Base-by-base conservation (phyloP, 345 rosid genomes). In the Salix koriyanagi region DNA sequence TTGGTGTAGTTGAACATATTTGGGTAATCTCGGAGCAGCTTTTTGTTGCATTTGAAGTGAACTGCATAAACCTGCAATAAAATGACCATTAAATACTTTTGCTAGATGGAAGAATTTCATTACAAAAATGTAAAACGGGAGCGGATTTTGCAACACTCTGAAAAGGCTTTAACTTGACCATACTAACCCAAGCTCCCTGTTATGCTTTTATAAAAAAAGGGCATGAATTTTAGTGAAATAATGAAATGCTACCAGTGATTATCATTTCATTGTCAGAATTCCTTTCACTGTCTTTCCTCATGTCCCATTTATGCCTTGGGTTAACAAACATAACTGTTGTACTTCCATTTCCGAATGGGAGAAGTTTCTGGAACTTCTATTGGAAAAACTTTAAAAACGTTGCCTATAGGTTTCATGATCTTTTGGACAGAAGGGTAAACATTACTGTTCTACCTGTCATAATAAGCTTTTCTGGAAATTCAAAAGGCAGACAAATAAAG, bases 41-140 rank as follows among this genome's bases (percentile, higher is more conserved):
- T 92, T 83, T 89, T 90, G 86, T 92, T 90, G 90, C 97, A 92
- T 82, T 92, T 92, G 88, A 92, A 90, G 78, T 89, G 91, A 48
- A 92, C 97, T 0, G 86, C 90, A 52, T 92, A 92, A 23, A 90
- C 92, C 96, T 91, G 80, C 25, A 70, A 28, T 7, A 41, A 72
- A 41, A 67, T 21, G 7, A 70, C 3, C 1, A 46, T 67, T 21
- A 71, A 68, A 64, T 34, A 10, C 48, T 34, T 71, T 21, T 50
- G 54, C 25, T 74, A 71, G 15, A 64, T 10, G 30, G 67, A 26
- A 34, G 12, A 25, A 37, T 28, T 12, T 46, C 42, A 1, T 9
- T 39, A 9, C 1, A 8, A 39, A 39, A 39, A 77, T 25, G 15
- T 26, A 39, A 76, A 48, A 52, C 14, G 21, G 32, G 2, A 16